Percentiles rank a stretch among this genome's conserved stretches.
These are phyloP conservation scores for Pelargonium fulgidum DNA, from an alignment of 441 rosid genomes.

Conservation along the genomic window DNA sequence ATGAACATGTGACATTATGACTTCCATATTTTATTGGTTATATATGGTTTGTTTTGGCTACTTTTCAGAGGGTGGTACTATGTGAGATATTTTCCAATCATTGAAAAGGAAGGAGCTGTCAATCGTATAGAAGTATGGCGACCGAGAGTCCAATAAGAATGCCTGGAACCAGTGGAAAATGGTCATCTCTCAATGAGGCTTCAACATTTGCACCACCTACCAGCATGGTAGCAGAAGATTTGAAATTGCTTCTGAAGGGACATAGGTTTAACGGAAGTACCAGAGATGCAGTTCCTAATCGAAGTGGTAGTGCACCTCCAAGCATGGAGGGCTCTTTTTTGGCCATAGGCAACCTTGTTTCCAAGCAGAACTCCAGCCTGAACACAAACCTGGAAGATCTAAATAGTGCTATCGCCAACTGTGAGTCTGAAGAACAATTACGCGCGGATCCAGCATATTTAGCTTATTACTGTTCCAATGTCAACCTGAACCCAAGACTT, in stretches of 20 bases:
- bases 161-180: conserved; percentile 28
- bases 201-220: conserved; percentile 27
- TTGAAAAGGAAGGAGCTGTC: conserved; percentile 12
- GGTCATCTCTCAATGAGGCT: conserved; percentile 31
- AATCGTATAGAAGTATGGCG: conserved; percentile 31
- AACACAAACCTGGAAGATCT: conserved; percentile 26
- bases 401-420: conserved; percentile 15
- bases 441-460: conserved; percentile 30
- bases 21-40: not conserved
- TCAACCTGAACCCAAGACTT: conserved; percentile 36
- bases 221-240: conserved; percentile 27
- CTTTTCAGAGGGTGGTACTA: conserved; percentile 4
- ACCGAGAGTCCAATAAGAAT: conserved; percentile 58
- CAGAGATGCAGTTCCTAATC: conserved; percentile 35
- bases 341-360: conserved; percentile 39
- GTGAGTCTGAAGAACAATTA: conserved; percentile 29
- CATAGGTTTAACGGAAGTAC: conserved; percentile 25
- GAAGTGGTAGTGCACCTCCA: conserved; percentile 67
- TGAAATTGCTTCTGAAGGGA: conserved; percentile 23
- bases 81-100: conserved; percentile 10
- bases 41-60: not conserved
- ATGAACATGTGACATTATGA: not conserved
- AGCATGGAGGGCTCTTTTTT: conserved; percentile 55
- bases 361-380: conserved; percentile 24
- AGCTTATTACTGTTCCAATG: conserved; percentile 25